Percentiles rank a stretch among this genome's conserved stretches.
These are phyloP conservation scores for Gymnopus androsaceus DNA, from an alignment of 1,284 basidiomycete genomes.

Conservation along the genomic window DNA sequence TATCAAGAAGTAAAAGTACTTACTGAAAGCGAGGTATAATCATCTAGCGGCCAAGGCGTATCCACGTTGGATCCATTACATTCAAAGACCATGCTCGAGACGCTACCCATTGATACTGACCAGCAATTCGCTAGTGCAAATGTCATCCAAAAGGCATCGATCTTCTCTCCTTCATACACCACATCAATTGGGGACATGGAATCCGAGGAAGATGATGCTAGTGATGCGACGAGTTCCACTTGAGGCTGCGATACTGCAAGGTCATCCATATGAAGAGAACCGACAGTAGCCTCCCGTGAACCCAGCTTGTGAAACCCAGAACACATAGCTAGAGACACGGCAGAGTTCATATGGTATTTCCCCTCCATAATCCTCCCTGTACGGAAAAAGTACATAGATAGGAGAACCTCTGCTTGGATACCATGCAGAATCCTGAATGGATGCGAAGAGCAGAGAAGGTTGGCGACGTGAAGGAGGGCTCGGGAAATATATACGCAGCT, in stretches of 20 bases:
- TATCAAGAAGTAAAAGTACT: not conserved
- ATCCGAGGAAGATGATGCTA: too few species aligned
- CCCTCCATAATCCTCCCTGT: constrained; percentile 8
- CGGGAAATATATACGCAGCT: not conserved
- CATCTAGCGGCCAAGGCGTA: constrained; percentile 11
- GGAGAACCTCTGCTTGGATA: constrained; percentile 14
- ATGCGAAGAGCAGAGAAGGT: not conserved
- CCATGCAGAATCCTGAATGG: constrained; percentile 1
- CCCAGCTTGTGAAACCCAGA: constrained; percentile 5
- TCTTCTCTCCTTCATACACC: constrained; percentile 5
- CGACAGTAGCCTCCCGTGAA: not conserved
- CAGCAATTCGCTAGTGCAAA: constrained; percentile 10
- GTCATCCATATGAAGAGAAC: too few species aligned
- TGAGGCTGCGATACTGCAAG: too few species aligned
- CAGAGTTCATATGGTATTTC: constrained; percentile 7
- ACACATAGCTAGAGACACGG: constrained; percentile 3
- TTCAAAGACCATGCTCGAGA: not conserved
- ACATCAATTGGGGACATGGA: not conserved
- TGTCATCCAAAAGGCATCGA: constrained; percentile 12
- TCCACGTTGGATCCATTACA: not conserved
- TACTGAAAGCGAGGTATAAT: not conserved
- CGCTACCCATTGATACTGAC: not conserved
- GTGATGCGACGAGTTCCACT: too few species aligned
- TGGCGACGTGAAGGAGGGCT: constrained; percentile 2
- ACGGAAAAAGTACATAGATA: constrained; percentile 5